These are phyloP conservation scores for Fusarium coicis DNA, from an alignment of 2,329 filamentous ascomycete genomes.

Conservation along the genomic window DNA sequence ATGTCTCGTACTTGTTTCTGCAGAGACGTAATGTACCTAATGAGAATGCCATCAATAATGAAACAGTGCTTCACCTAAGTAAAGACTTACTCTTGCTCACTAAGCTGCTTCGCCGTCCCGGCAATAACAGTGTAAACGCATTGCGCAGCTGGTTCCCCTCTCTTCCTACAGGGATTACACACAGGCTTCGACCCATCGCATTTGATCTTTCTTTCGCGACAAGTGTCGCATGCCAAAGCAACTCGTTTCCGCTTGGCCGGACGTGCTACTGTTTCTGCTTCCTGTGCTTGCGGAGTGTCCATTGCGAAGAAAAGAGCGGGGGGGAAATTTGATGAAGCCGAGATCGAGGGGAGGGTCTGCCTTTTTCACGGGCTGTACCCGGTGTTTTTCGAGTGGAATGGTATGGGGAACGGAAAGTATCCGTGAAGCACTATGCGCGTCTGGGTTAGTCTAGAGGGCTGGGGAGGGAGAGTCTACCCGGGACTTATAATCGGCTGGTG, in stretches of 20 bases:
- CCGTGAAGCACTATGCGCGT: neutral
- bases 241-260: neutral
- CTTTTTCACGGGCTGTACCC: constrained; percentile 11
- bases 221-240: constrained; percentile 10
- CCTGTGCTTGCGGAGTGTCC: neutral
- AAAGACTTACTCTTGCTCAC: constrained; percentile 12
- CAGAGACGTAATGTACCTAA: neutral
- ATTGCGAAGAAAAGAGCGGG: neutral
- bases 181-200: constrained; percentile 8
- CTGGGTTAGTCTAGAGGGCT: too few relatives aligned
- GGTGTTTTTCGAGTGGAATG: neutral
- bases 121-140: neutral
- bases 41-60: too few relatives aligned
- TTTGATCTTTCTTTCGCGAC: constrained; percentile 9
- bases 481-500: too few relatives aligned
- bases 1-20: constrained; percentile 5
- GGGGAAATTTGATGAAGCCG: neutral
- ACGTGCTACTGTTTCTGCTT: neutral
- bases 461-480: too few relatives aligned
- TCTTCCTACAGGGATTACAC: constrained; percentile 1
- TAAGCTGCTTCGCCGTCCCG: neutral
- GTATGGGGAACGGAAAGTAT: neutral
- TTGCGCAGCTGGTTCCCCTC: neutral
- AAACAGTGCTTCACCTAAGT: too few relatives aligned
- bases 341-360: neutral